A percentile compares a stretch with the other conserved stretches of the same genome.
Conservation (phyloP, 768 basidiomycete genomes). For the Mycena chlorophos region DNA sequence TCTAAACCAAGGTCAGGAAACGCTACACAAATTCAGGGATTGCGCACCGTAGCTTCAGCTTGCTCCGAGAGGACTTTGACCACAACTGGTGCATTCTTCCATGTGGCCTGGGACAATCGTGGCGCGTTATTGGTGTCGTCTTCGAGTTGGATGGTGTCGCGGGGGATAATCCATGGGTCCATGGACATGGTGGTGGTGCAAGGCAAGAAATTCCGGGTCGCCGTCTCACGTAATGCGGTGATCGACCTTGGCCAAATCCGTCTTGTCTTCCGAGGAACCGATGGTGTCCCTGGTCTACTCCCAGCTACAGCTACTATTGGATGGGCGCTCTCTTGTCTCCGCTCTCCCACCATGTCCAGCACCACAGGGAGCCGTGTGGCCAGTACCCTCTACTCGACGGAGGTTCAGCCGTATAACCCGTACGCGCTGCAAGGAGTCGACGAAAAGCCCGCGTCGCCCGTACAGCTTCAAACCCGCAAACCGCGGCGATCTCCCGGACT, state of each 20-base stretch:
- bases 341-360: background rate
- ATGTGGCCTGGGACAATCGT: constrained; percentile 16
- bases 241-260: too few species aligned
- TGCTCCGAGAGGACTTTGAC: constrained; percentile 20
- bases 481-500: background rate
- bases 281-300: background rate
- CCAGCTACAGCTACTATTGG: background rate
- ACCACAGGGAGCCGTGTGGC: background rate
- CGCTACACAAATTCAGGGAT: background rate
- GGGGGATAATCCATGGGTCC: constrained; percentile 16
- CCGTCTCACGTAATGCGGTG: too few species aligned
- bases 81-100: constrained; percentile 10
- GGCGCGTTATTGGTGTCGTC: constrained; percentile 14
- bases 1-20: constrained; percentile 10
- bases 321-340: background rate
- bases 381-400: constrained; percentile 1
- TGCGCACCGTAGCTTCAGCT: constrained; percentile 12
- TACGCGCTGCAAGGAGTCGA: background rate
- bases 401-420: background rate
- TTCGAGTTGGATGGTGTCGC: constrained; percentile 9
- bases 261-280: too few species aligned
- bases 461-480: background rate
- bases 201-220: too few species aligned
- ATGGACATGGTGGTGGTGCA: too few species aligned
- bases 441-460: background rate